These are phyloP conservation scores for Ammopiptanthus mongolicus DNA, from an alignment of 306 rosid species.

Conservation along the genomic window DNA sequence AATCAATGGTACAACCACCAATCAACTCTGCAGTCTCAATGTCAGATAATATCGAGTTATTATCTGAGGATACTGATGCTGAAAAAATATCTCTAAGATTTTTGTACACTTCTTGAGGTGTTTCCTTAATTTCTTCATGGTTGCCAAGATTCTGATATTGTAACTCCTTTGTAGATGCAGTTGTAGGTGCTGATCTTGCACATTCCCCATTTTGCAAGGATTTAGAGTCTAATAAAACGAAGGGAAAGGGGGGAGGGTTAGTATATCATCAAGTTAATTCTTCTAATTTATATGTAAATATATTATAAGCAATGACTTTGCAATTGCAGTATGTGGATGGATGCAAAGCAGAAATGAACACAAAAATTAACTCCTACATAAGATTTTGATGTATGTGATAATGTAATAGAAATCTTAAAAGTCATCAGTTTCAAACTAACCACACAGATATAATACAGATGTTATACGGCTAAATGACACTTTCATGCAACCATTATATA, in stretches of 20 bases:
- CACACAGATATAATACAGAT: not conserved
- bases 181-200: constrained; percentile 26
- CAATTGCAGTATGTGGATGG: not conserved
- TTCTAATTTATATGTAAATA: constrained; percentile 10
- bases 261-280: not conserved
- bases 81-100: constrained; percentile 42
- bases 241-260: not conserved
- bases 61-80: constrained; percentile 31
- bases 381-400: not conserved
- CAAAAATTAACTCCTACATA: not conserved
- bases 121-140: constrained; percentile 12
- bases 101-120: constrained; percentile 38
- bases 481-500: not conserved
- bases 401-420: not conserved
- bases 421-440: not conserved
- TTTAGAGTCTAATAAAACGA: constrained; percentile 26
- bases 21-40: constrained; percentile 55
- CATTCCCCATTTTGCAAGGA: constrained; percentile 22
- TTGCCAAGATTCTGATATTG: constrained; percentile 21
- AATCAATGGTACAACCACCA: constrained; percentile 65
- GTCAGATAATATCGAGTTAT: constrained; percentile 28
- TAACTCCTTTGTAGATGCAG: constrained; percentile 21
- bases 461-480: not conserved
- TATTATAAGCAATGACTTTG: not conserved
- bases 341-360: not conserved